phyloP scores from a whole-genome alignment of 164 flowering plant genomes.

The Vitis rupestris region DNA sequence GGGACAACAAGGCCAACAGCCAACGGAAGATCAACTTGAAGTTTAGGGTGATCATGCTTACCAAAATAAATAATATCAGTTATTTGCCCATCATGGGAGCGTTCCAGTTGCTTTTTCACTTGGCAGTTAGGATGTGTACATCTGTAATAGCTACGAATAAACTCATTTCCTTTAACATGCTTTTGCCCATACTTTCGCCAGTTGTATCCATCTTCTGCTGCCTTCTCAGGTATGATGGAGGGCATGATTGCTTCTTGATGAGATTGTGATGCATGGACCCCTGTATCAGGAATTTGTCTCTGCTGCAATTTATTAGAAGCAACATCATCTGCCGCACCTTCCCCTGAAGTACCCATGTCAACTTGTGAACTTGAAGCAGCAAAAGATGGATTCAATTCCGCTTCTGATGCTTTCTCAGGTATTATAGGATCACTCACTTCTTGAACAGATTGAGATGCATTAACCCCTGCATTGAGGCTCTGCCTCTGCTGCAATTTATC shows the following conservation, averaged over 20 bases:
- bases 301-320: conserved; percentile 20
- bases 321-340: conserved; percentile 12
- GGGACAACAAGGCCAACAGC: conserved; percentile 29
- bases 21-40: conserved; percentile 36
- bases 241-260: conserved; percentile 35
- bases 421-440: conserved; percentile 11
- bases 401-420: conserved; percentile 5
- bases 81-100: conserved; percentile 56
- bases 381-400: no score
- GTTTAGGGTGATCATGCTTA: conserved; percentile 66
- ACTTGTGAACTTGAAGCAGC: no score
- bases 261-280: conserved; percentile 20
- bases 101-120: conserved; percentile 69
- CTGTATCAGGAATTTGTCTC: conserved; percentile 23
- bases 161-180: conserved; percentile 66
- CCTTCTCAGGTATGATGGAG: conserved; percentile 35
- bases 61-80: conserved; percentile 62
- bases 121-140: conserved; percentile 66
- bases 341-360: conserved; percentile 10
- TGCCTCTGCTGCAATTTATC: conserved; percentile 18
- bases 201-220: no score
- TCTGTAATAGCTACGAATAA: conserved; percentile 67
- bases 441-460: conserved; percentile 2
- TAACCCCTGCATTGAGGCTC: conserved; percentile 15
- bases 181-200: conserved; percentile 89